Conservation (phyloP, 345 rosid species). For the Boechera stricta region DNA sequence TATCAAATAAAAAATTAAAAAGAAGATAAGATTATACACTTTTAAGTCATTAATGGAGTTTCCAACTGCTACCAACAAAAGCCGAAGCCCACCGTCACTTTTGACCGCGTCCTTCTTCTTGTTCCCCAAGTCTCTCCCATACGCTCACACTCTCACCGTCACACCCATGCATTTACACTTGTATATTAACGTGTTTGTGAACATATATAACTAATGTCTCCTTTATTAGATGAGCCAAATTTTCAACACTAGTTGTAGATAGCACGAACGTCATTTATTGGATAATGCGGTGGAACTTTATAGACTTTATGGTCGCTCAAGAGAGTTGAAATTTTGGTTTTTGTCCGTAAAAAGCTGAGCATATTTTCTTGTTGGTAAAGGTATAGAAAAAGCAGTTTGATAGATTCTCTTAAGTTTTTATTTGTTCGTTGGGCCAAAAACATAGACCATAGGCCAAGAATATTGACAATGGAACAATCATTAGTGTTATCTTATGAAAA, state of each 20-base stretch:
- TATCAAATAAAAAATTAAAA: neutral
- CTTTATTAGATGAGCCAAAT: constrained; percentile 18
- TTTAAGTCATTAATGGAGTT: constrained; percentile 21
- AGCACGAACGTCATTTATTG: constrained; percentile 3
- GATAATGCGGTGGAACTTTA: constrained; percentile 21
- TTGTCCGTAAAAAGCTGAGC: neutral
- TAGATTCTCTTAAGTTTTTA: neutral
- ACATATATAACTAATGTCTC: constrained; percentile 13
- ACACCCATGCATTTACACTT: constrained; percentile 14
- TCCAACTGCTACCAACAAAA: constrained; percentile 42
- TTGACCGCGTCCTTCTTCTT: constrained; percentile 43
- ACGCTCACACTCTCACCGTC: constrained; percentile 38
- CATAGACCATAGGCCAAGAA: neutral
- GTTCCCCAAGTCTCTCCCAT: constrained; percentile 40
- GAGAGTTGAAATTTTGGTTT: neutral
- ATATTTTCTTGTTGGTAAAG: neutral
- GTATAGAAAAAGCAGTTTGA: neutral
- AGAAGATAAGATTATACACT: neutral
- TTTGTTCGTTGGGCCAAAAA: constrained; percentile 10
- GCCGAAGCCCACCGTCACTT: constrained; percentile 41
- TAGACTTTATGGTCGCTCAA: constrained; percentile 10
- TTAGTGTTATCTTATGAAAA: neutral
- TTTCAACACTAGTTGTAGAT: constrained; percentile 21
- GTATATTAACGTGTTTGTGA: constrained; percentile 25
- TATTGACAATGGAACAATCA: neutral